These are phyloP conservation scores for Flammula alnicola DNA, from an alignment of 1,284 basidiomycete species.

Conservation along the genomic window DNA sequence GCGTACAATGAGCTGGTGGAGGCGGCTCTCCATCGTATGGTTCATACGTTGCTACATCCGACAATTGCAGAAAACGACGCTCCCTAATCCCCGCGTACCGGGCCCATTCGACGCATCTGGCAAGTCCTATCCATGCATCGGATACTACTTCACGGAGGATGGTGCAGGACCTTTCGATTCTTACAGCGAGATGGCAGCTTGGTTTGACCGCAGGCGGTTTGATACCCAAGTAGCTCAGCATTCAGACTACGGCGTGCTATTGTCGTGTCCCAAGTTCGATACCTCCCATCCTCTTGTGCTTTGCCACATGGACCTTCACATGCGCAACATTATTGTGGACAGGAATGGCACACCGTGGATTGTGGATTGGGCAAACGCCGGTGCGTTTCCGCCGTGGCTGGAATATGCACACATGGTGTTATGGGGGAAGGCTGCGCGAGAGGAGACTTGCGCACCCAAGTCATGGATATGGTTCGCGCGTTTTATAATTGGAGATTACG, in stretches of 20 bases:
- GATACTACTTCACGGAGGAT: too few species aligned
- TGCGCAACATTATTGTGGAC: constrained; percentile 7
- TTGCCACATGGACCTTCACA: constrained; percentile 8
- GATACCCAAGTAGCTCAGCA: too few species aligned
- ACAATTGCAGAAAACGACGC: too few species aligned
- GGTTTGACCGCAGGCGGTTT: too few species aligned
- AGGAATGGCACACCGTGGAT: constrained; percentile 1
- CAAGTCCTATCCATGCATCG: too few species aligned
- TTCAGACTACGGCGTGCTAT: too few species aligned
- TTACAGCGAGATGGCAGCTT: too few species aligned
- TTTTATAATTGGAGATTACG: constrained; percentile 9
- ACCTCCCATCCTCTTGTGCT: not conserved
- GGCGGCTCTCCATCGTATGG: not conserved
- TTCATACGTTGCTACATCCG: not conserved
- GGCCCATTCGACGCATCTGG: too few species aligned
- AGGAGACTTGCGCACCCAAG: not conserved
- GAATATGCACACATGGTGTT: constrained; percentile 6
- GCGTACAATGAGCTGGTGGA: constrained; percentile 4
- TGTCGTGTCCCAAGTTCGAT: constrained; percentile 7
- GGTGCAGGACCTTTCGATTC: too few species aligned
- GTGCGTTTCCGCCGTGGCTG: constrained; percentile 7
- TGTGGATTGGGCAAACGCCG: constrained; percentile 1
- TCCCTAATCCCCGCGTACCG: too few species aligned
- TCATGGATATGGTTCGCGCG: constrained; percentile 4
- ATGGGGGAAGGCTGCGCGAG: constrained; percentile 3